Base-by-base conservation (phyloP, 1,284 basidiomycete genomes). In the Cryptococcus wingfieldii region DNA sequence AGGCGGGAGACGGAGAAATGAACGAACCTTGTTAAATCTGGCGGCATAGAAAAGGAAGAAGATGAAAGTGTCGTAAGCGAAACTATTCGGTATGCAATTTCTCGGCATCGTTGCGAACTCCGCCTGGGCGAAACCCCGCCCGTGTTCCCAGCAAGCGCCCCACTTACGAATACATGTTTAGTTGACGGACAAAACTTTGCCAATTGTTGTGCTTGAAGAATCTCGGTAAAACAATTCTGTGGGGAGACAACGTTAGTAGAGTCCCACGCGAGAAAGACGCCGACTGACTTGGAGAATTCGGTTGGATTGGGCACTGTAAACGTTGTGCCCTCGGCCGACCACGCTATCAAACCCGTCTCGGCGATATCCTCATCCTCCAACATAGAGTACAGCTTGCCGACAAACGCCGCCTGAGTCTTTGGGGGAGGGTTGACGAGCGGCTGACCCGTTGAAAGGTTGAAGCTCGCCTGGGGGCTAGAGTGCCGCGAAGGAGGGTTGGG, bases 191-290 rank as follows among this genome's bases (percentile, higher is more conserved):
- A 55, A 80, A 79, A 7, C 70, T 74, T 53, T 78, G 75, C 68
- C 77, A 79, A 56, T 80, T 79, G 58, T 75, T 75, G 56, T 79
- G 78, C 62, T 78, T 78, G 75, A 78, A 79, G 56, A 70, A 78
- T 41, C 76, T 72, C 0, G 78, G 78, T 3, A 79, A 62, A 6
- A 77, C 69, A 6, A 64, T 60, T 53, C 76, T 76, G 59, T 13
- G 37, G 39, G 23, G 16, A 3, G n/a, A 18, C 13, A 13, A 51
- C 38, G 28, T 16, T 9, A 16, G 31, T 19, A 42, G 8, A 23
- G 18, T 16, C 10, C 10, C 46, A 19, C 7, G 8, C 37, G 42
- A 34, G 5, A 19, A 19, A 25, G 27, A n/a, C 1, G 42, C 19
- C 6, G 7, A 76, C 75, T 51, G 51, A 71, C 69, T 69, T 74